Evolutionary conservation across 2,329 filamentous ascomycete genomes (phyloP).

Genomic region (Beauveria scarabaeidicola): DNA sequence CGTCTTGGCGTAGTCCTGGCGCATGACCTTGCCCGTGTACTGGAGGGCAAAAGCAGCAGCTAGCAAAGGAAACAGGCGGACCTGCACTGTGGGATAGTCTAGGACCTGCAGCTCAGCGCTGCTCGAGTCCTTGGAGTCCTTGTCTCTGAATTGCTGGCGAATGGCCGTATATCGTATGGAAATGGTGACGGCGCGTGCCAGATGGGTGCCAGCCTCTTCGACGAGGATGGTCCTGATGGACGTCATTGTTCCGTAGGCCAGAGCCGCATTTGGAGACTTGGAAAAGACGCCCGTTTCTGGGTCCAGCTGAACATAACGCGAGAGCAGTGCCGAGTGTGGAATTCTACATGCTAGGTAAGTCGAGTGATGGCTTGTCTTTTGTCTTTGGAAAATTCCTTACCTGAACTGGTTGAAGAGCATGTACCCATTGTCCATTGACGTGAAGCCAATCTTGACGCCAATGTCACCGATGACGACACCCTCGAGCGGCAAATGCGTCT

Average conservation of each 20-base stretch:
- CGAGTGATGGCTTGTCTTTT: background rate
- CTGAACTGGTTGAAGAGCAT: conserved; percentile 66
- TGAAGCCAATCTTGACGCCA: conserved; percentile 72
- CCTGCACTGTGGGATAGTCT: conserved; percentile 75
- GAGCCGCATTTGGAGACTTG: conserved; percentile 54
- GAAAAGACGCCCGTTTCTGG: conserved; percentile 59
- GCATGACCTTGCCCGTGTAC: conserved; percentile 71
- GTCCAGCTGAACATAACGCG: conserved; percentile 62
- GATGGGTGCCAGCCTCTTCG: conserved; percentile 60
- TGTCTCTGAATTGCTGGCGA: conserved; percentile 69
- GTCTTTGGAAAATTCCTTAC: no score
- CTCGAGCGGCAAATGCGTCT: conserved; percentile 60
- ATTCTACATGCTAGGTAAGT: conserved; percentile 34
- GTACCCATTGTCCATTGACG: conserved; percentile 78
- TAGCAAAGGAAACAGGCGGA: conserved; percentile 61
- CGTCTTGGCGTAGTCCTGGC: conserved; percentile 61
- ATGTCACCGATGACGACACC: conserved; percentile 71
- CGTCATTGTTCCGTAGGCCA: conserved; percentile 69
- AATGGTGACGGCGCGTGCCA: conserved; percentile 70
- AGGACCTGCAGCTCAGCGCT: conserved; percentile 64
- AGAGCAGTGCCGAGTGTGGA: conserved; percentile 65
- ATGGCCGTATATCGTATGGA: conserved; percentile 67
- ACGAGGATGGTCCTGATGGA: conserved; percentile 69
- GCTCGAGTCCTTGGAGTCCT: conserved; percentile 51
- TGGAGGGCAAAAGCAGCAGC: conserved; percentile 70